Percentiles rank a stretch among this genome's conserved stretches.
phyloP scores from a whole-genome alignment of 1,284 basidiomycete genomes.

The Heterobasidion annosum region DNA sequence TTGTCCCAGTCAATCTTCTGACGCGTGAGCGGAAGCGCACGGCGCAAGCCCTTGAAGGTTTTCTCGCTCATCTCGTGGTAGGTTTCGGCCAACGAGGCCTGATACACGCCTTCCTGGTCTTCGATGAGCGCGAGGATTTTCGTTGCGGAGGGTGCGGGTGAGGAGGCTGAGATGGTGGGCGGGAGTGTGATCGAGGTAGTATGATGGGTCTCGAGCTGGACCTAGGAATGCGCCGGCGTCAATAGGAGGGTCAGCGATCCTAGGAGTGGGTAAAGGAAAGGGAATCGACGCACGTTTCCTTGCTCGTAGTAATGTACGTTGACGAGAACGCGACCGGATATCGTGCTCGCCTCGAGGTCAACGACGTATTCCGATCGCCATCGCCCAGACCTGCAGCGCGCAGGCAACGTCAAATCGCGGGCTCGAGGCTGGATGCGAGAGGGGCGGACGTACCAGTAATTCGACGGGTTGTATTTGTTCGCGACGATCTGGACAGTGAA shows the following conservation, averaged over 20 bases:
- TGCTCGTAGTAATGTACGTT: constrained; percentile 96
- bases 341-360: constrained; percentile 43
- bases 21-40: constrained; percentile 85
- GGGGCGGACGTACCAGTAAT: constrained; percentile 66
- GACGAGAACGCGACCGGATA: constrained; percentile 62
- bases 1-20: constrained; percentile 94
- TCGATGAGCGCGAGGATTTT: constrained; percentile 79
- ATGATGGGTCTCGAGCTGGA: constrained; percentile 80
- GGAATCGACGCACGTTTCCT: constrained; percentile 66
- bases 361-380: constrained; percentile 81
- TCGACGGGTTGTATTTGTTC: constrained; percentile 88
- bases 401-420: background rate
- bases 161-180: constrained; percentile 37
- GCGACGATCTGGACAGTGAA: constrained; percentile 81
- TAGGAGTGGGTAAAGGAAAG: background rate
- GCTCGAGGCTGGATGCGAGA: too few relatives aligned
- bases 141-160: constrained; percentile 46
- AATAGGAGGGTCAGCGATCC: background rate
- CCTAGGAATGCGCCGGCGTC: constrained; percentile 34
- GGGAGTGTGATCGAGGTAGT: constrained; percentile 59
- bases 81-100: constrained; percentile 67
- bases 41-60: constrained; percentile 82
- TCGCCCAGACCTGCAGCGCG: constrained; percentile 68
- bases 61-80: constrained; percentile 87
- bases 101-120: constrained; percentile 70